Conservation (phyloP, 768 basidiomycete species). For the Candolleomyces aberdarensis region DNA sequence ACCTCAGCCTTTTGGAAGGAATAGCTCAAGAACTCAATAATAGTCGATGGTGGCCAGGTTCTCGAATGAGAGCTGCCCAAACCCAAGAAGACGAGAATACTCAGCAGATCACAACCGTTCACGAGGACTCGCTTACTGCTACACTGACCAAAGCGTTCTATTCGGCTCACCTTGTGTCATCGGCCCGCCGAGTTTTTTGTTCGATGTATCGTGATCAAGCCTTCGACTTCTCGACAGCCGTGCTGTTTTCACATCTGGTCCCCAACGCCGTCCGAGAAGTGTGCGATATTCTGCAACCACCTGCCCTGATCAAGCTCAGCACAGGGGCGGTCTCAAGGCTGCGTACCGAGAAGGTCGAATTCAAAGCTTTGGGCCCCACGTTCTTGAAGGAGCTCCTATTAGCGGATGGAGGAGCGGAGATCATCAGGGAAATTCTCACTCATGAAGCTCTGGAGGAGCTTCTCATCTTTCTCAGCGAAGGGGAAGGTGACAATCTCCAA, state of each 20-base stretch:
- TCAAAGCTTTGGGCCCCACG: background rate
- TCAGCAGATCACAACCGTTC: background rate
- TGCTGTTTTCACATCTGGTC: background rate
- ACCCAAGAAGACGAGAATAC: constrained; percentile 10
- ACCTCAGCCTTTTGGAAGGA: constrained; percentile 35
- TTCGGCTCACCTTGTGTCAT: background rate
- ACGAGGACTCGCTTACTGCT: constrained; percentile 12
- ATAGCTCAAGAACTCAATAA: constrained; percentile 16
- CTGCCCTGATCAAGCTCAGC: background rate
- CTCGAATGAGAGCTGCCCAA: background rate
- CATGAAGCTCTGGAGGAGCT: constrained; percentile 21
- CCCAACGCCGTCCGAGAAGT: background rate
- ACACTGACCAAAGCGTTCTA: constrained; percentile 1
- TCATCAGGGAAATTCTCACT: constrained; percentile 17
- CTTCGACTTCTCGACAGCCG: background rate
- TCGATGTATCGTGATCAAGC: background rate
- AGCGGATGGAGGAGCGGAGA: background rate
- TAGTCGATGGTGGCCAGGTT: constrained; percentile 35
- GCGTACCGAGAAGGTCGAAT: background rate
- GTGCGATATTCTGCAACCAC: background rate
- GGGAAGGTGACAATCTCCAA: constrained; percentile 12
- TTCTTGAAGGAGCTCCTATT: constrained; percentile 7
- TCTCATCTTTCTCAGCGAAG: constrained; percentile 22
- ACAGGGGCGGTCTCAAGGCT: background rate
- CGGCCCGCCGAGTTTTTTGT: background rate